These are phyloP conservation scores for Lagenaria siceraria DNA, from an alignment of 306 rosid genomes.

Conservation along the genomic window DNA sequence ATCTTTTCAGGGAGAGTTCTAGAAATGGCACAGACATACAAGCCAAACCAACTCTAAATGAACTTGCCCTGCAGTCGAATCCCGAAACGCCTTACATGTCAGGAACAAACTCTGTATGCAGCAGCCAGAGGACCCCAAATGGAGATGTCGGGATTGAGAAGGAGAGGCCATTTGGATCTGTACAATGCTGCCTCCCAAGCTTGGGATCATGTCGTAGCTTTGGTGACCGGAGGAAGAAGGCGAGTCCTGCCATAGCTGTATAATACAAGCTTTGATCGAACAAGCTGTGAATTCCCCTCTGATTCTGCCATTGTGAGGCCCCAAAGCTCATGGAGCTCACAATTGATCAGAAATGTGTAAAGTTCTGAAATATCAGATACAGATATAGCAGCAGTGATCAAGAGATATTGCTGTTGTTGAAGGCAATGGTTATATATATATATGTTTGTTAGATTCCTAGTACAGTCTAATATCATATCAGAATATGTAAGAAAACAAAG, in stretches of 20 bases:
- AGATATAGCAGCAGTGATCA: not conserved
- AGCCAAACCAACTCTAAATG: conserved; percentile 21
- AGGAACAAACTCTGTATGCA: conserved; percentile 28
- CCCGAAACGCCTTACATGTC: conserved; percentile 36
- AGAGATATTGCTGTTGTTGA: not conserved
- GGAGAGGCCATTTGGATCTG: conserved; percentile 33
- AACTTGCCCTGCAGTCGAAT: conserved; percentile 35
- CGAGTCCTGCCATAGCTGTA: conserved; percentile 47
- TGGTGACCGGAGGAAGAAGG: conserved; percentile 58
- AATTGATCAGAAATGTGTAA: not conserved
- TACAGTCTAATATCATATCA: not conserved
- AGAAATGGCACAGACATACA: conserved; percentile 14
- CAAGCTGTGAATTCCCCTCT: not conserved
- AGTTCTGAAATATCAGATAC: not conserved
- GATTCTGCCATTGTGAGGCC: not conserved
- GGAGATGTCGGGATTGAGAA: conserved; percentile 14
- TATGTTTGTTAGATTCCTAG: not conserved
- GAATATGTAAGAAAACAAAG: not conserved
- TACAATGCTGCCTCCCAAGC: conserved; percentile 69
- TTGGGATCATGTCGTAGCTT: conserved; percentile 58
- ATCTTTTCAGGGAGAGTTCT: conserved; percentile 60
- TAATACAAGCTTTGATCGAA: conserved; percentile 16
- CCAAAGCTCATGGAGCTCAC: not conserved
- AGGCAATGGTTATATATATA: not conserved
- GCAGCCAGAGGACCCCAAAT: conserved; percentile 49